phyloP scores from a whole-genome alignment of 2,329 filamentous ascomycete genomes.

The Allantophomopsis lycopodina region DNA sequence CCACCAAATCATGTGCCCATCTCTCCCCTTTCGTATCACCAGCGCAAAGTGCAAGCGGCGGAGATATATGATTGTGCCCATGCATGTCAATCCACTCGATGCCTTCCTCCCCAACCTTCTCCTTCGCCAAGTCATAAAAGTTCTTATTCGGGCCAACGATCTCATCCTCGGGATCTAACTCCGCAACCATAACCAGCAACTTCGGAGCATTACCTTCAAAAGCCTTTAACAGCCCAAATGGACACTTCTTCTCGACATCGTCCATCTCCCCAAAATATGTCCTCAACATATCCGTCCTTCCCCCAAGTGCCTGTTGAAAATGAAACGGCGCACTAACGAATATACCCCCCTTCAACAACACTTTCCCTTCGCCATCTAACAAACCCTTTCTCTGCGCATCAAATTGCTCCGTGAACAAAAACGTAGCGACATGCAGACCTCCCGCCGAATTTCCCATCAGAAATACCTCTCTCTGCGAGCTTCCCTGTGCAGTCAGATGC shows the following conservation, averaged over 20 bases:
- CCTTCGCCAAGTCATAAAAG: constrained; percentile 13
- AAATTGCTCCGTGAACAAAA: constrained; percentile 11
- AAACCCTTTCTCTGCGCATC: constrained; percentile 8
- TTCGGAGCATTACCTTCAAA: constrained; percentile 9
- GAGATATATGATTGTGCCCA: constrained; percentile 18
- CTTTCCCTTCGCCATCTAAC: constrained; percentile 1
- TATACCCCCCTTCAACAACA: constrained; percentile 11
- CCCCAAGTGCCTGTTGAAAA: constrained; percentile 5
- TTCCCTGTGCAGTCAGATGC: constrained; percentile 1
- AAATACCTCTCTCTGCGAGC: constrained; percentile 9
- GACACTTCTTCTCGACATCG: neutral
- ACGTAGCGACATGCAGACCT: constrained; percentile 15
- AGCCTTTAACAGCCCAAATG: constrained; percentile 4
- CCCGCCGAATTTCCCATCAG: constrained; percentile 18
- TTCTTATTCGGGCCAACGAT: constrained; percentile 12
- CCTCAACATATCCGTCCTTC: constrained; percentile 4
- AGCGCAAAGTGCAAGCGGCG: constrained; percentile 10
- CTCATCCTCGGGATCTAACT: constrained; percentile 15
- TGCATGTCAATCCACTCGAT: constrained; percentile 7
- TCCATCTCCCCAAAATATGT: neutral
- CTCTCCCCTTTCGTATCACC: constrained; percentile 14
- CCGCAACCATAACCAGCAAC: constrained; percentile 9
- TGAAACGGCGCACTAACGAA: constrained; percentile 11
- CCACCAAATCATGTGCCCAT: constrained; percentile 13
- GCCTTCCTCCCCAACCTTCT: constrained; percentile 9